A percentile compares a stretch with the other conserved stretches of the same genome.
Evolutionary conservation across 78 protist genomes (phyloP).

Genomic region (Dictyostelium brefeldianum): DNA sequence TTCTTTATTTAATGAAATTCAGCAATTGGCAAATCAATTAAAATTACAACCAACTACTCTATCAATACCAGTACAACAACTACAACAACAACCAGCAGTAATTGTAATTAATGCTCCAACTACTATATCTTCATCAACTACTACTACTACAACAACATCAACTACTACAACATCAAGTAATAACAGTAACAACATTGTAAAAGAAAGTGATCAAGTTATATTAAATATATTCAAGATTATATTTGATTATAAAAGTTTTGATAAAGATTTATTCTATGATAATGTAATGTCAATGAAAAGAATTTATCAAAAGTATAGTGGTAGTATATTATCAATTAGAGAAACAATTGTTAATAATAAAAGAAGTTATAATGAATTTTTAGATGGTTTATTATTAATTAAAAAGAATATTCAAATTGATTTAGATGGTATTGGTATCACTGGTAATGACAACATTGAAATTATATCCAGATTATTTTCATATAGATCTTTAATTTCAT

Average conservation of each 20-base stretch:
- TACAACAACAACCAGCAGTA: neutral
- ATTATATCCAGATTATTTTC: neutral
- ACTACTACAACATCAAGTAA: neutral
- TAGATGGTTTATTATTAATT: neutral
- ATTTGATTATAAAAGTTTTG: conserved; percentile 10
- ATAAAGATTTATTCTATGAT: neutral
- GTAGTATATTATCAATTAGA: neutral
- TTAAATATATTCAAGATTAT: conserved; percentile 4
- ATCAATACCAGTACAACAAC: too few species aligned
- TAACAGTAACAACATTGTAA: neutral
- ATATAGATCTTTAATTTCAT: neutral
- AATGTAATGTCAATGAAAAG: conserved; percentile 6
- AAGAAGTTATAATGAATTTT: neutral
- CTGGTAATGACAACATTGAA: neutral
- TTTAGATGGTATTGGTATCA: neutral
- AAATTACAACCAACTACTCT: neutral
- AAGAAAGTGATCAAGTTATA: neutral
- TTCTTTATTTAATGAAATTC: neutral
- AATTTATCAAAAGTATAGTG: neutral
- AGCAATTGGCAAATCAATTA: neutral
- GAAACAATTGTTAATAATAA: neutral
- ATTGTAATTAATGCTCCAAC: too few species aligned
- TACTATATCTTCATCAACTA: too few species aligned
- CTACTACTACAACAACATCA: neutral
- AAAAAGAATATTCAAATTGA: neutral